Evolutionary conservation across 352 stramenopile species (phyloP).

Genomic region (Pythium rhizo-oryzae): DNA sequence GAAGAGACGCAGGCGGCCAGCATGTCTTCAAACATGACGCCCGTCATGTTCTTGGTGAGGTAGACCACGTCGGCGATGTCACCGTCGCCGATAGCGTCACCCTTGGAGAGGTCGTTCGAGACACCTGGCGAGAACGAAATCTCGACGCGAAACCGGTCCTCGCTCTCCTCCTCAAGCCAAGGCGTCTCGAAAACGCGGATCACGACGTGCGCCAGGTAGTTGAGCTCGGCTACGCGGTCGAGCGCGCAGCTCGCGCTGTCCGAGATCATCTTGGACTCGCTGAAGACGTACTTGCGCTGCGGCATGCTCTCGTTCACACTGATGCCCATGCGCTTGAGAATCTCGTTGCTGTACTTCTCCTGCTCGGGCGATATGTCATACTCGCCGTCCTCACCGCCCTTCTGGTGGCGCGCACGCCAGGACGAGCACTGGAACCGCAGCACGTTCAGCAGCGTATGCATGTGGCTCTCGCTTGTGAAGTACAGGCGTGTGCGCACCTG

Average conservation of each 20-base stretch:
- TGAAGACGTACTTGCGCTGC: constrained; percentile 82
- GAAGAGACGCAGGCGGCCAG: constrained; percentile 83
- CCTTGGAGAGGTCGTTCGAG: constrained; percentile 39
- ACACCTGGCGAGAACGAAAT: constrained; percentile 85
- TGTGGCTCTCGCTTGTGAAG: constrained; percentile 99
- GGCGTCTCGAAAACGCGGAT: constrained; percentile 98
- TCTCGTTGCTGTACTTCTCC: constrained; percentile 85
- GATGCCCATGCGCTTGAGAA: constrained; percentile 86
- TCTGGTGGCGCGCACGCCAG: constrained; percentile 63
- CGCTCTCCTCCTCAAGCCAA: constrained; percentile 76
- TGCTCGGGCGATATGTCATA: constrained; percentile 80
- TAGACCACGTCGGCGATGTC: constrained; percentile 77
- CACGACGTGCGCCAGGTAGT: constrained; percentile 99
- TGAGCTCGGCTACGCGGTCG: constrained; percentile 94
- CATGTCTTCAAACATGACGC: constrained; percentile 91
- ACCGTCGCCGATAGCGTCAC: constrained; percentile 24
- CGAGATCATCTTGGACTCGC: constrained; percentile 81
- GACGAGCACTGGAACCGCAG: constrained; percentile 90
- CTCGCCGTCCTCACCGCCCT: constrained; percentile 59
- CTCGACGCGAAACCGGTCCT: constrained; percentile 85
- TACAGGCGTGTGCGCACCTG: constrained; percentile 97
- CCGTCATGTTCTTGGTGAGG: constrained; percentile 85
- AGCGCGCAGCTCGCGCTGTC: constrained; percentile 69
- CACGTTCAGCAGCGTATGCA: constrained; percentile 99
- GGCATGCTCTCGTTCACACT: constrained; percentile 79